Evolutionary conservation across 306 rosid genomes (phyloP).

Genomic region (Gastrolobium bilobum): DNA sequence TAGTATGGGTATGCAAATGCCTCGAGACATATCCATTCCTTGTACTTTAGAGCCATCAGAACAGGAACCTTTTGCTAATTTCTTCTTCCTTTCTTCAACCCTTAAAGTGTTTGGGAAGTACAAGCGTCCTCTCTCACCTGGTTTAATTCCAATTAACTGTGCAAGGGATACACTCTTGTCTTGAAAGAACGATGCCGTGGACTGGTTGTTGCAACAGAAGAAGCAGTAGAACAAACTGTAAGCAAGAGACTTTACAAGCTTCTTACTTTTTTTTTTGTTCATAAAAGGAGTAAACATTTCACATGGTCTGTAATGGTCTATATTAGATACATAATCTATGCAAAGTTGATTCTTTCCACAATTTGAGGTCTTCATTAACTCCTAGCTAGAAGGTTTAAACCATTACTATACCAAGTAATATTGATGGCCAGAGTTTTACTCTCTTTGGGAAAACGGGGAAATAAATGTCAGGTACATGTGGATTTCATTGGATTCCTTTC

Average conservation of each 20-base stretch:
- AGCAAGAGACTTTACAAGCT: slow-evolving; percentile 18
- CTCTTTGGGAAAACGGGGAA: slow-evolving; percentile 18
- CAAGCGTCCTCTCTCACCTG: slow-evolving; percentile 61
- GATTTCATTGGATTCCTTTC: slow-evolving; percentile 24
- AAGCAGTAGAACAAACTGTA: slow-evolving; percentile 37
- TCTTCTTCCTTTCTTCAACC: slow-evolving; percentile 54
- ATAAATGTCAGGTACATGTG: not conserved
- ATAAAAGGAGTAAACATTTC: not conserved
- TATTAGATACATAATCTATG: not conserved
- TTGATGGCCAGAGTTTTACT: not conserved
- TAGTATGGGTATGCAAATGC: slow-evolving; percentile 65
- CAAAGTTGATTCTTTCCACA: too few species aligned
- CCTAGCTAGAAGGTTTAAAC: too few species aligned
- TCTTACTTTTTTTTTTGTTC: slow-evolving; percentile 14
- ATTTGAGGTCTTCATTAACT: too few species aligned
- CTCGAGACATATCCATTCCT: slow-evolving; percentile 48
- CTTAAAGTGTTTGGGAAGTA: slow-evolving; percentile 51
- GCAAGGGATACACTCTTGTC: slow-evolving; percentile 82
- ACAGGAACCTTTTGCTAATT: slow-evolving; percentile 41
- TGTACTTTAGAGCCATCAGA: slow-evolving; percentile 50
- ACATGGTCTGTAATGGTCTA: slow-evolving; percentile 5
- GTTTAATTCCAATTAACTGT: slow-evolving; percentile 67
- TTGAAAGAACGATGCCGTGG: slow-evolving; percentile 84
- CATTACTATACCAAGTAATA: slow-evolving; percentile 5
- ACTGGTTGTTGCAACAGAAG: slow-evolving; percentile 57